These are phyloP conservation scores for Lagenidium sp. DNA, from an alignment of 352 stramenopile genomes.

Conservation along the genomic window DNA sequence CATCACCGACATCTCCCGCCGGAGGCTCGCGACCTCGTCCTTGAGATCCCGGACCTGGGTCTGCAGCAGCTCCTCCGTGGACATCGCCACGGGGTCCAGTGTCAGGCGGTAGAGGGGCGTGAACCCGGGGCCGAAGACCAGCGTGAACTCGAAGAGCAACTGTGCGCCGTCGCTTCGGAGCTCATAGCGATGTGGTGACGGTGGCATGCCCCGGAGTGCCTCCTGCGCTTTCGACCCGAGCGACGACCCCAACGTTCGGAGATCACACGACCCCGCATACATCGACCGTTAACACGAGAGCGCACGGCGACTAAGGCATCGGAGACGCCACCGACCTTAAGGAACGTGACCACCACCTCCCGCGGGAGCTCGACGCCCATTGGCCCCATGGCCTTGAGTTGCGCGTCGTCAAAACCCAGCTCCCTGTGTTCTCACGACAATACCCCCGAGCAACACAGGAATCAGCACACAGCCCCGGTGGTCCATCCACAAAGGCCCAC, in stretches of 20 bases:
- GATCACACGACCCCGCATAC: too few relatives aligned
- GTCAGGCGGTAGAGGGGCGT: neutral
- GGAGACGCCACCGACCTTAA: constrained; percentile 2
- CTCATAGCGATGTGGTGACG: neutral
- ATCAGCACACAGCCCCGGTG: too few relatives aligned
- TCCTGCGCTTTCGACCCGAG: too few relatives aligned
- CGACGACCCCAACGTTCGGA: too few relatives aligned
- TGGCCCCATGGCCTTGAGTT: neutral
- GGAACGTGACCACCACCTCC: neutral
- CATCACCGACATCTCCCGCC: constrained; percentile 1
- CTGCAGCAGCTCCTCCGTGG: constrained; percentile 1
- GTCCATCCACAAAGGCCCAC: too few relatives aligned
- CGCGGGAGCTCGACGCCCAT: constrained; percentile 3
- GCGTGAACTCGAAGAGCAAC: constrained; percentile 1
- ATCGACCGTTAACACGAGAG: too few relatives aligned
- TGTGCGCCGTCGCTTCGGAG: neutral
- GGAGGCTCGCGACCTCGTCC: constrained; percentile 1
- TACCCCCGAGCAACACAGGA: too few relatives aligned
- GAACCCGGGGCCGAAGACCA: constrained; percentile 3
- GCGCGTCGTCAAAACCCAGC: constrained; percentile 2
- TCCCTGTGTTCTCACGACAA: constrained; percentile 4
- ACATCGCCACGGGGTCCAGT: neutral
- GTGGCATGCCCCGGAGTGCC: neutral
- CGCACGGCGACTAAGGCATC: too few relatives aligned
- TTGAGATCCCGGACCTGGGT: constrained; percentile 5